phyloP scores from a whole-genome alignment of 768 basidiomycete genomes.

The Lentinula sp. region DNA sequence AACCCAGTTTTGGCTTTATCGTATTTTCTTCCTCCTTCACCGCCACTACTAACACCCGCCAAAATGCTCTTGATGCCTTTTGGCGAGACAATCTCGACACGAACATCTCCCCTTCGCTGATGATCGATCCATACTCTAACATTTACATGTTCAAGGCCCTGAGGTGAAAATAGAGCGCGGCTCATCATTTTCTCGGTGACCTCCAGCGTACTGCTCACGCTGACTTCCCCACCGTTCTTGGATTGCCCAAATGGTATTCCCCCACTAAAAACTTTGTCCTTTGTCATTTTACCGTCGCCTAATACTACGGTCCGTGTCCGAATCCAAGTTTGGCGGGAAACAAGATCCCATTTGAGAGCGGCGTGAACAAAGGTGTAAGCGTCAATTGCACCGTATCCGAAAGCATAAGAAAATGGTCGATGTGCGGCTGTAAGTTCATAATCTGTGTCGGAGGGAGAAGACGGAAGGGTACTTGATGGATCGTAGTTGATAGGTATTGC shows the following conservation, averaged over 20 bases:
- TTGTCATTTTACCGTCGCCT: conserved; percentile 46
- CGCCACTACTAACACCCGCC: conserved; percentile 68
- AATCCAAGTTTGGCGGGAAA: conserved; percentile 94
- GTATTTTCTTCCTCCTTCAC: conserved; percentile 63
- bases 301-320: conserved; percentile 56
- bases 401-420: conserved; percentile 76
- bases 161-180: conserved; percentile 60
- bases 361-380: conserved; percentile 78
- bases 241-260: conserved; percentile 55
- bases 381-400: conserved; percentile 88
- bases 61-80: conserved; percentile 81
- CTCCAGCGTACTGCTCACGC: conserved; percentile 57
- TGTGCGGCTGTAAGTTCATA: conserved; percentile 83
- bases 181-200: conserved; percentile 63
- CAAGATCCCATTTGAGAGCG: conserved; percentile 76
- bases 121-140: conserved; percentile 91
- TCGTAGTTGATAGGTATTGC: conserved; percentile 76
- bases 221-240: conserved; percentile 49
- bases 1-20: conserved; percentile 70
- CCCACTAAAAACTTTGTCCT: conserved; percentile 47
- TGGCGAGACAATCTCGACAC: conserved; percentile 84
- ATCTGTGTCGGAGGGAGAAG: conserved; percentile 43
- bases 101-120: conserved; percentile 80
- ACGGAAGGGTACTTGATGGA: background rate
- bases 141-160: conserved; percentile 87